Evolutionary conservation across 306 rosid species (phyloP).

Genomic region (Lotus japonicus): DNA sequence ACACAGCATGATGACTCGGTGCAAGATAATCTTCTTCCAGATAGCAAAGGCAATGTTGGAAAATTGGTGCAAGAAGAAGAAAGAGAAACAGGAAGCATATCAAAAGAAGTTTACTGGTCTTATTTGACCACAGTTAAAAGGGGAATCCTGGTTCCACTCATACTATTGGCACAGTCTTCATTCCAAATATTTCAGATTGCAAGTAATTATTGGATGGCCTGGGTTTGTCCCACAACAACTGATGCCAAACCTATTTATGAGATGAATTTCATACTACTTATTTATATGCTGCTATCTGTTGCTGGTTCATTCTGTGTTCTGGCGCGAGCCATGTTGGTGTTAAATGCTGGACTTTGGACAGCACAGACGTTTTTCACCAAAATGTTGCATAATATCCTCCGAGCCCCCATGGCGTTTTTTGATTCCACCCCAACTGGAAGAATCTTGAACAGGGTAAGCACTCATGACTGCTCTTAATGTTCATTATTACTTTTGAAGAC

Average conservation of each 20-base stretch:
- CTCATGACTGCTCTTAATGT: not conserved
- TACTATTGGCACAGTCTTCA: constrained; percentile 74
- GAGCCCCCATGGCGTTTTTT: constrained; percentile 95
- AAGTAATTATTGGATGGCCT: constrained; percentile 97
- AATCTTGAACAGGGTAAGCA: constrained; percentile 80
- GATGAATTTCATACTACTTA: constrained; percentile 47
- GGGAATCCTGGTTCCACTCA: constrained; percentile 69
- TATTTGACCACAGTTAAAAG: constrained; percentile 72
- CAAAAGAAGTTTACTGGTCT: constrained; percentile 73
- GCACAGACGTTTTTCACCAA: constrained; percentile 66
- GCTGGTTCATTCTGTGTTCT: constrained; percentile 71
- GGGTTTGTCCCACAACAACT: constrained; percentile 78
- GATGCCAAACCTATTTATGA: constrained; percentile 43
- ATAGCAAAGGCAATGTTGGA: constrained; percentile 56
- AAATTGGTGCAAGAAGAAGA: constrained; percentile 90
- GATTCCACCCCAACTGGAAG: constrained; percentile 99
- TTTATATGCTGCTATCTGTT: constrained; percentile 61
- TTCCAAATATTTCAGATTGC: constrained; percentile 83
- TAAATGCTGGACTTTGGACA: constrained; percentile 65
- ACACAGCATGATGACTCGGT: constrained; percentile 44
- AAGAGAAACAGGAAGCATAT: constrained; percentile 90
- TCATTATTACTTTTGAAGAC: not conserved
- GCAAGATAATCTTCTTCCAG: constrained; percentile 47
- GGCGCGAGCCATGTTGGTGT: constrained; percentile 50
- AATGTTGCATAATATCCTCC: constrained; percentile 60